Base-by-base conservation (phyloP, 106 monocot species). In the Dioscorea dumetorum region DNA sequence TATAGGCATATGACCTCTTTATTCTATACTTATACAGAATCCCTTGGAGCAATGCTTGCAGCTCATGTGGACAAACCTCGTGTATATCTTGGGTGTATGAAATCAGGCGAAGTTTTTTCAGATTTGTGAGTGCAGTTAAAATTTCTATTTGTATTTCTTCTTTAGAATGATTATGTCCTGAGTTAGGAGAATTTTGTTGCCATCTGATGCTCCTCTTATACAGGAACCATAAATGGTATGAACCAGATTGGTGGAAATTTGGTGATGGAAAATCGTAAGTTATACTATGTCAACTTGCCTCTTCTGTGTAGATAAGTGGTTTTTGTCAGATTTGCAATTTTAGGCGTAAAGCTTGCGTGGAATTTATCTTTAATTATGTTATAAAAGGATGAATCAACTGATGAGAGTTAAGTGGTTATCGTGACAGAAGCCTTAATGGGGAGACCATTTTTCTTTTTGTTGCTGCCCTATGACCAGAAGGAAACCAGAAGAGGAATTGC, bases 41-140 rank as follows among this genome's bases (percentile, higher is more conserved):
- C 78, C 50, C 72, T 99, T 31, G 78, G 84, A 57, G 79, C 80
- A 51, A 75, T 99, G 87, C 85, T 99, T 77, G 50, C 81, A 68
- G 66, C 82, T 53, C 78, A 99, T 69, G 76, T 78, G 86, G 84
- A 99, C 58, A 82, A 90, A 60, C 92, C 91, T 49, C 91, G 89
- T 73, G 87, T 79, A 60, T 99, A 99, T 69, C 92, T 99, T 57
- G 97, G 97, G 22, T 99, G 97, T 69, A 99, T 92, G 97, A 99
- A 99, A 79, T 99, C 97, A 48, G 97, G 97, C 58, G 89, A 99
- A 84, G 97, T 99, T 73, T 99, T 92, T 70, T 92, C 97, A 48
- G 88, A 99, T 58, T 76, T 69, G 97, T 99, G 63, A 92, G 92
- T 82, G 34, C 22, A 64, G 12, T 35, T 48, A 35, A 48, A 49